Conservation (phyloP, 2,329 filamentous ascomycete species). For the Venturiaceae sp. region DNA sequence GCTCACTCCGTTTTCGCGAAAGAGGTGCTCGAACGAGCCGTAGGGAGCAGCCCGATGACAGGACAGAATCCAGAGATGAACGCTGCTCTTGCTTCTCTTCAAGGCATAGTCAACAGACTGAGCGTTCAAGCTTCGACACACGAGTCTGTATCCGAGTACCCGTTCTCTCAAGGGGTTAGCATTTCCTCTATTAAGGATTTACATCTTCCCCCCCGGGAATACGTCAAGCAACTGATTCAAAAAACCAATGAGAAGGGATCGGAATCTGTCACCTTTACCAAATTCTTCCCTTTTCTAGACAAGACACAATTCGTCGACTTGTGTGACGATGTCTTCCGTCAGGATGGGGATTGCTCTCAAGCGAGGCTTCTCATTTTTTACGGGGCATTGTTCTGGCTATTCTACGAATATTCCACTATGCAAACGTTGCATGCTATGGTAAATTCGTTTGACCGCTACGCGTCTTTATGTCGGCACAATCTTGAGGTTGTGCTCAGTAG, state of each 20-base stretch:
- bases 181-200: background rate
- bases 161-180: conserved; percentile 15
- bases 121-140: conserved; percentile 12
- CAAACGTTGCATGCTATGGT: background rate
- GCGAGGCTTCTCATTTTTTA: conserved; percentile 30
- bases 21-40: conserved; percentile 31
- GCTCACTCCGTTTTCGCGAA: conserved; percentile 38
- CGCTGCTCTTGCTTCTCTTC: conserved; percentile 21
- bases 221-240: background rate
- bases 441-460: conserved; percentile 21
- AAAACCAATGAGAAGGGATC: background rate
- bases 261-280: background rate
- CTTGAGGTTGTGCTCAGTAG: conserved; percentile 28
- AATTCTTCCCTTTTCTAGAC: conserved; percentile 14
- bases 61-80: conserved; percentile 22
- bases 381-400: conserved; percentile 27
- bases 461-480: conserved; percentile 30
- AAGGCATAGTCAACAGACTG: conserved; percentile 21
- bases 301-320: conserved; percentile 24
- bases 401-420: conserved; percentile 20
- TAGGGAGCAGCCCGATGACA: conserved; percentile 17
- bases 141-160: background rate
- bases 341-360: conserved; percentile 29
- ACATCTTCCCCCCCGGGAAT: background rate
- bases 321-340: conserved; percentile 34